A percentile compares a stretch with the other conserved stretches of the same genome.
These are phyloP conservation scores for Aspergillus nanangensis DNA, from an alignment of 495 filamentous ascomycete species.

Conservation along the genomic window DNA sequence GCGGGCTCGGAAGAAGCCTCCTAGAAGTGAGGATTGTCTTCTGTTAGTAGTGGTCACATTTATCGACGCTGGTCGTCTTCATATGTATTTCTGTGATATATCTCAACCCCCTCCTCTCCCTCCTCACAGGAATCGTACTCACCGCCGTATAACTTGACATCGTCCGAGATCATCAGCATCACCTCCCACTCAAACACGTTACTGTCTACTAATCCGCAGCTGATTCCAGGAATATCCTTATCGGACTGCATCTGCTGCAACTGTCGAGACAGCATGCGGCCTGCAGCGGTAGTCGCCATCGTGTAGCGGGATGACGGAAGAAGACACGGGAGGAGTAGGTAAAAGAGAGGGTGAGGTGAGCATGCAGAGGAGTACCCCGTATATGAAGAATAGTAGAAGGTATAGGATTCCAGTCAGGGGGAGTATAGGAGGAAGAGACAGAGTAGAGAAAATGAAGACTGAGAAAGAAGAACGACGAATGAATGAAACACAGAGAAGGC, in stretches of 20 bases:
- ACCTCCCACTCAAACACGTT: slow-evolving; percentile 99
- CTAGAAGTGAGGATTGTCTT: slow-evolving; percentile 41
- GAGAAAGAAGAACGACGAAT: no score
- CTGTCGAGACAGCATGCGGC: slow-evolving; percentile 76
- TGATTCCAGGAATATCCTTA: slow-evolving; percentile 90
- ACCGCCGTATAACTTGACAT: slow-evolving; percentile 94
- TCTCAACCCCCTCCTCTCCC: slow-evolving; percentile 1
- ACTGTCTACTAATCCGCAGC: slow-evolving; percentile 77
- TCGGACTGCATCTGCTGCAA: slow-evolving; percentile 90
- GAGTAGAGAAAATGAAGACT: no score
- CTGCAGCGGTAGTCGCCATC: slow-evolving; percentile 55
- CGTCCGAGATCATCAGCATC: slow-evolving; percentile 97
- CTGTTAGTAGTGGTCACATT: no score
- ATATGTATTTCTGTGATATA: no score
- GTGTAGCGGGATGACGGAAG: slow-evolving; percentile 2
- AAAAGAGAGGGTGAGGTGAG: no score
- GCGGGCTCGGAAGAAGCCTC: slow-evolving; percentile 81
- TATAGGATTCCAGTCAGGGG: no score
- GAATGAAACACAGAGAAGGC: no score
- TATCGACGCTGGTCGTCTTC: not conserved
- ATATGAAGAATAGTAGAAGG: no score
- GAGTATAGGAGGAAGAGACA: no score
- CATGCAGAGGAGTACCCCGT: no score
- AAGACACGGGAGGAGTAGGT: not conserved
- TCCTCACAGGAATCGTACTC: slow-evolving; percentile 25